A percentile compares a stretch with the other conserved stretches of the same genome.
Conservation (phyloP, 208 protist genomes). For the Trichomonas gallinae region DNA sequence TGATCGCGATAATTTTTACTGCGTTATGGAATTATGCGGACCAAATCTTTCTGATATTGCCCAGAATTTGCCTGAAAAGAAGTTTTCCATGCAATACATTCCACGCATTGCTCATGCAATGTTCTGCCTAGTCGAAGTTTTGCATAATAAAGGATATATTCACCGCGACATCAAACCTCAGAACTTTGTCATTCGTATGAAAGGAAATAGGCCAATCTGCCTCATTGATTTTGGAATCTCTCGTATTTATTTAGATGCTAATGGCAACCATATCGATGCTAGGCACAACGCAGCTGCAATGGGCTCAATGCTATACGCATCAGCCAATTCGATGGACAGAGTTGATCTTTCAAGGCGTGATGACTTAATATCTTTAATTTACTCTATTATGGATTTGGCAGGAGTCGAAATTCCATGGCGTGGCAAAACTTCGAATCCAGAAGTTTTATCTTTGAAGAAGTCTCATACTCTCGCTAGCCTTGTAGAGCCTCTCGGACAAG, state of each 20-base stretch:
- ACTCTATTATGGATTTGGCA: neutral
- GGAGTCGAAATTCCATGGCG: neutral
- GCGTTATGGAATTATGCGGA: neutral
- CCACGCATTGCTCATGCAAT: neutral
- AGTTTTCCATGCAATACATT: neutral
- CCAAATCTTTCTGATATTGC: neutral
- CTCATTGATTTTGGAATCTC: neutral
- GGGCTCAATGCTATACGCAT: neutral
- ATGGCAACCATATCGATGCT: neutral
- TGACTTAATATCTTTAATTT: neutral
- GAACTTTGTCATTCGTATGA: neutral
- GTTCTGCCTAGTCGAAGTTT: neutral
- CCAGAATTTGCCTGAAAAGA: neutral
- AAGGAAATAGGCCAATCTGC: neutral
- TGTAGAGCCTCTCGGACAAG: neutral
- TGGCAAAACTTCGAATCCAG: neutral
- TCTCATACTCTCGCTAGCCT: neutral
- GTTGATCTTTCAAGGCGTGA: neutral
- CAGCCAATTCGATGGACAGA: neutral
- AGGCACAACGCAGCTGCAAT: neutral
- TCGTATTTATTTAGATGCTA: neutral
- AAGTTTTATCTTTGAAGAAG: neutral
- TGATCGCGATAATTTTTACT: neutral
- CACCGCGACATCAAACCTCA: conserved; percentile 2
- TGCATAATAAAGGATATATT: neutral